Conservation (phyloP, 371 early-diverging fungal genomes). For the Parasitella parasitica region DNA sequence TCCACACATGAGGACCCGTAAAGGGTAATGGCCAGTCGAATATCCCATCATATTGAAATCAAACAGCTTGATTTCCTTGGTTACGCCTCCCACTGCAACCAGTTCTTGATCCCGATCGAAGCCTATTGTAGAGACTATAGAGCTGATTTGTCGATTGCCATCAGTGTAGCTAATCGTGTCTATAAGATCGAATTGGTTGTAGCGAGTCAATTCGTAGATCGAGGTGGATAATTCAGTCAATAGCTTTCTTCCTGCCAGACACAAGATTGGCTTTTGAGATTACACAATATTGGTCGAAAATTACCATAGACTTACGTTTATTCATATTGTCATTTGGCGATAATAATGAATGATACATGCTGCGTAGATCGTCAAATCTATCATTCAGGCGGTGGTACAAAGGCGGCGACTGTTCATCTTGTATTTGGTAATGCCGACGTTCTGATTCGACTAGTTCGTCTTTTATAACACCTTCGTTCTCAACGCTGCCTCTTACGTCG, state of each 20-base stretch:
- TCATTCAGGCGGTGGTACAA: slow-evolving; percentile 44
- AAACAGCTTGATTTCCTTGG: slow-evolving; percentile 87
- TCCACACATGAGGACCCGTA: slow-evolving; percentile 58
- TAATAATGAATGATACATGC: slow-evolving; percentile 55
- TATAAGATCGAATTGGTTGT: slow-evolving; percentile 63
- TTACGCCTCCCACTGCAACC: slow-evolving; percentile 93
- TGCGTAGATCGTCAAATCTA: slow-evolving; percentile 73
- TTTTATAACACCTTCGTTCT: background rate
- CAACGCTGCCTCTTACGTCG: background rate
- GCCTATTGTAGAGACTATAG: slow-evolving; percentile 90
- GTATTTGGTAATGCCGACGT: background rate
- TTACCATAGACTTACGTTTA: background rate
- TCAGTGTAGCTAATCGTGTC: slow-evolving; percentile 82
- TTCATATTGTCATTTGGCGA: background rate
- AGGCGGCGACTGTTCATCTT: background rate
- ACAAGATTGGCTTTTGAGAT: background rate
- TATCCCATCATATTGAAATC: slow-evolving; percentile 66
- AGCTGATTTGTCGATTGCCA: slow-evolving; percentile 28
- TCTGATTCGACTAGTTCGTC: background rate
- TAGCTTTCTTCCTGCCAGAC: background rate
- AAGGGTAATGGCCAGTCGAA: slow-evolving; percentile 61
- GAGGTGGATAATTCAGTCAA: slow-evolving; percentile 58
- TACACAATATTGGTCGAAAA: background rate
- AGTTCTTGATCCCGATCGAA: slow-evolving; percentile 90
- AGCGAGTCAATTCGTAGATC: slow-evolving; percentile 68